Conservation (phyloP, 805 yeast genomes). For the Ogataea chonburiensis region DNA sequence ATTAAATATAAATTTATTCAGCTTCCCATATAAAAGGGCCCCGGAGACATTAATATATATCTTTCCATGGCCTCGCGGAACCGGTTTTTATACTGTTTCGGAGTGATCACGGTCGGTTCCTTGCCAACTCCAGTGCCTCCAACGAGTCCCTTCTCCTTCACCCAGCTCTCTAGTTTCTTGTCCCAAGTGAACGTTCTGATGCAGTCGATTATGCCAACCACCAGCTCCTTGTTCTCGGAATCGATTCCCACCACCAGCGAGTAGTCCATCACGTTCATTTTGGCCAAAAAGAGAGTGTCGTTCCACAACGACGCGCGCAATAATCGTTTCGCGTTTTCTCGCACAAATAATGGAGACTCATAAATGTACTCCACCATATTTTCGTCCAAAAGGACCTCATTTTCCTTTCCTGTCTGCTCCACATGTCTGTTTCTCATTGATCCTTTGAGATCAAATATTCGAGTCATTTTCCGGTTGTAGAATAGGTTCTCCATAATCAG, state of each 20-base stretch:
- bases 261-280: slow-evolving; percentile 99
- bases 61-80: slow-evolving; percentile 98
- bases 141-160: slow-evolving; percentile 88
- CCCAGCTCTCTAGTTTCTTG: slow-evolving; percentile 97
- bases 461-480: slow-evolving; percentile 72
- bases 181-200: slow-evolving; percentile 98
- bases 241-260: slow-evolving; percentile 94
- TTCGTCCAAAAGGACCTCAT: slow-evolving; percentile 92
- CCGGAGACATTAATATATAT: slow-evolving; percentile 93
- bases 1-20: slow-evolving; percentile 1
- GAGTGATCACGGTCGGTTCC: slow-evolving; percentile 96
- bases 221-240: slow-evolving; percentile 59
- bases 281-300: slow-evolving; percentile 88
- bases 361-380: slow-evolving; percentile 98
- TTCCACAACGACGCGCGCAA: slow-evolving; percentile 90
- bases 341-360: slow-evolving; percentile 91
- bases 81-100: slow-evolving; percentile 89
- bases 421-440: slow-evolving; percentile 98
- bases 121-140: slow-evolving; percentile 77
- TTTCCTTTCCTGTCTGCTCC: slow-evolving; percentile 91
- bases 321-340: slow-evolving; percentile 85
- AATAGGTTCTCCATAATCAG: slow-evolving; percentile 95
- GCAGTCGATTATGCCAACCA: slow-evolving; percentile 94
- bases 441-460: slow-evolving; percentile 95
- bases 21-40: slow-evolving; percentile 35